Evolutionary conservation across 805 yeast species (phyloP), one percentile per base, ranked within the genome.

Genomic region (Grigorovia transvaalensis): DNA sequence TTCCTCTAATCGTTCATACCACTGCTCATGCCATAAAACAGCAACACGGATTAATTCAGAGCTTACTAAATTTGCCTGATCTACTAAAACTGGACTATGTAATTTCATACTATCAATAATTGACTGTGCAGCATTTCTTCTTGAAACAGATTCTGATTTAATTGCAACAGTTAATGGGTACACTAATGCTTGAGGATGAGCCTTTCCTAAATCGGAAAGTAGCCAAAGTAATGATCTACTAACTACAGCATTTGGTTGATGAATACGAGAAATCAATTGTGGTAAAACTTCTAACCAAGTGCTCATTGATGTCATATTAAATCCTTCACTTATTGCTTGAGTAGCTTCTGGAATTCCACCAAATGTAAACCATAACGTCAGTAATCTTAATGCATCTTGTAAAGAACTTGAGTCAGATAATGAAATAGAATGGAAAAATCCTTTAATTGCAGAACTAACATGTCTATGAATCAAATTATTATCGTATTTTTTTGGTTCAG

Each of bases 1-100:
- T 71, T 93, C 96, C 65, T 93, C 99, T 35, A 93, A 74, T 2
- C 96, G 97, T 69, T 91, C 98, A 59, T 89, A 90, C 99, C 99
- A 93, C 64, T 85, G 84, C 62, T 93, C 99, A 62, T 89, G 96
- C 97, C 99, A 90, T 54, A 93, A 70, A 3, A 91, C 96, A 1
- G 98, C 96, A 17, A 89, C 96, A 57, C 98, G 75, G 56, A 93
- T 90, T 52, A 93, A 77, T 63, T 93, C 99, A 57, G 82, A 83
- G 70, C 96, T 86, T n/a, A 93, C 97, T 51, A 90, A 67, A 59
- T 89, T 96, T 0, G 97, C 90, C 64, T 93, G 98, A 56, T 85
- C 89, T 29, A 93, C 96, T 54, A 93, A 72, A 0, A 73, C 70
- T 0, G 97, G 78, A 45, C 96, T 86, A 59, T 93, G 97, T 3